Base-by-base conservation (phyloP, 306 rosid species). In the Pterocarpus macrocarpus region DNA sequence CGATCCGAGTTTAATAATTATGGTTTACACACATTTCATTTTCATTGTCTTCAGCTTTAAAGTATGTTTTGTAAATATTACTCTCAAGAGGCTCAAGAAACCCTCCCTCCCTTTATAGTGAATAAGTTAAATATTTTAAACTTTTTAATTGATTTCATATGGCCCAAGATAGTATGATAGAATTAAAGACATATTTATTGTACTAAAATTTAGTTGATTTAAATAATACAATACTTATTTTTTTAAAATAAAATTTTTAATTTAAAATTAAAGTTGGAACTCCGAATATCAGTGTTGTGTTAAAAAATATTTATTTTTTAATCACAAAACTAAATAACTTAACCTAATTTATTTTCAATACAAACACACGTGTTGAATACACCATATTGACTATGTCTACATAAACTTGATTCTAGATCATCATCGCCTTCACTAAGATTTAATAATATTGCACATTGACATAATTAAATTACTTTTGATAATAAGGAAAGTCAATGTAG, bases 301-400 rank as follows among this genome's bases (percentile, higher is more conserved):
- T 0, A 47, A 2, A 47, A 47, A 47, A 47, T 12, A 47, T 3
- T 8, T 12, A 50, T 4, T 50, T 50, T 50, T 50, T 50, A n/a
- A 47, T 47, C 3, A 16, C n/a, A 5, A 55, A 2, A 16, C 10
- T 7, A n/a, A 69, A 49, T 28, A 45, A 13, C 30, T 30, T 30
- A 3, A 30, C 33, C 14, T 15, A 38, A 65, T 35, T 56, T 34
- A 41, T 32, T 64, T 8, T 34, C 11, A 15, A 47, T 9, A 49
- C 69, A 34, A 8, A 47, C 66, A 58, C 73, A 16, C 38, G 66
- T 75, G 50, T 75, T 81, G 64, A 69, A 14, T 15, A 9, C 65
- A 2, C 2, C 4, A 11, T 12, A 9, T n/a, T 73, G 75, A 71
- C 69, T 36, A 17, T 17, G 17, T 55, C 55, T 39, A 44, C 11